These are phyloP conservation scores for Ceratocystis albifundus DNA, from an alignment of 2,329 filamentous ascomycete species.

Conservation along the genomic window DNA sequence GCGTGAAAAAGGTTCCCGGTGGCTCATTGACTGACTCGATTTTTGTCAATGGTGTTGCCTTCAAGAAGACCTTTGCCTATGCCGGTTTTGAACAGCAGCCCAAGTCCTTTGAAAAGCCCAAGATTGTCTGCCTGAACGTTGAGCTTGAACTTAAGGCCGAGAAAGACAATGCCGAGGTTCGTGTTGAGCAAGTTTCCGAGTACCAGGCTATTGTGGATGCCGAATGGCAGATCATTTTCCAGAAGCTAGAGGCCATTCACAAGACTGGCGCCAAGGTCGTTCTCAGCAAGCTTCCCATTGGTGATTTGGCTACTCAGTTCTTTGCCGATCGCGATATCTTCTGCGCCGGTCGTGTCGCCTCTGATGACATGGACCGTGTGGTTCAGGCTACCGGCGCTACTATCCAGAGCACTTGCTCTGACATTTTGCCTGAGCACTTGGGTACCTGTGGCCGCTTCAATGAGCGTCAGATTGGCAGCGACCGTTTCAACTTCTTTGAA, in stretches of 20 bases:
- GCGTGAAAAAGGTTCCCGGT: constrained; percentile 95
- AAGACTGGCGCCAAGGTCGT: constrained; percentile 95
- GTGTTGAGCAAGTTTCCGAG: constrained; percentile 95
- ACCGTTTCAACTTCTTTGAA: constrained; percentile 98
- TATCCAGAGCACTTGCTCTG: constrained; percentile 89
- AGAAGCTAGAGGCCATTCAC: constrained; percentile 92
- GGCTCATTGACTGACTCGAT: constrained; percentile 91
- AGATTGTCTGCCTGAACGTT: constrained; percentile 95
- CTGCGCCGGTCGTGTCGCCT: constrained; percentile 85
- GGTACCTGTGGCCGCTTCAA: constrained; percentile 86
- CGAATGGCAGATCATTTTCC: constrained; percentile 99
- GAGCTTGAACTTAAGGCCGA: constrained; percentile 97
- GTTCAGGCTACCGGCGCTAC: constrained; percentile 88
- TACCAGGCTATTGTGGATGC: constrained; percentile 99
- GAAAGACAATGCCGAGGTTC: constrained; percentile 97
- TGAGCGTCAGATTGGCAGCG: constrained; percentile 91
- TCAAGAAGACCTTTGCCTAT: constrained; percentile 99
- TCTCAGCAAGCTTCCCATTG: constrained; percentile 91
- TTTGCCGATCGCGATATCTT: constrained; percentile 98
- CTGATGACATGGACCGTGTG: constrained; percentile 90
- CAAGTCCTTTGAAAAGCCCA: constrained; percentile 85
- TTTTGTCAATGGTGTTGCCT: constrained; percentile 95
- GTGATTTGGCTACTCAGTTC: constrained; percentile 92
- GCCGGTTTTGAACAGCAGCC: constrained; percentile 99
- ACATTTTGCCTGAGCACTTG: constrained; percentile 79